Conservation (phyloP, 495 filamentous ascomycete genomes). For the Tuber microsphaerosporum region DNA sequence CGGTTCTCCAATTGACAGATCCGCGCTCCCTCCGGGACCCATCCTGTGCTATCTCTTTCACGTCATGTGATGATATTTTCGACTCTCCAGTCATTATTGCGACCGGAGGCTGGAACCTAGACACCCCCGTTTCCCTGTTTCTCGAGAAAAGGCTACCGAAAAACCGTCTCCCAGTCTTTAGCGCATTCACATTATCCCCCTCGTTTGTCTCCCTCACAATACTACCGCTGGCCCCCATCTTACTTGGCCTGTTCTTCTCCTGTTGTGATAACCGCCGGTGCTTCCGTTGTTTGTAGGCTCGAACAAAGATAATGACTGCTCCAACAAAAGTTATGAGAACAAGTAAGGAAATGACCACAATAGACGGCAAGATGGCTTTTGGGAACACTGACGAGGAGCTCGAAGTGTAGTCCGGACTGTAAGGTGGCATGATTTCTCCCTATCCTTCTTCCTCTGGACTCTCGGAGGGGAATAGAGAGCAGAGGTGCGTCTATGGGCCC, state of each 20-base stretch:
- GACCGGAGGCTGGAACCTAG: constrained; percentile 6
- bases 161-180: neutral
- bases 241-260: neutral
- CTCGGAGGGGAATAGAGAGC: neutral
- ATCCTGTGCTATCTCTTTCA: constrained; percentile 12
- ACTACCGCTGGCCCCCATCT: constrained; percentile 1
- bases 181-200: neutral
- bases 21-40: constrained; percentile 14
- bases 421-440: constrained; percentile 21
- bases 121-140: neutral
- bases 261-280: constrained; percentile 18
- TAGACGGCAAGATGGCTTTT: constrained; percentile 38
- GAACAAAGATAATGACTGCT: constrained; percentile 39
- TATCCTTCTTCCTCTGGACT: constrained; percentile 11
- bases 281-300: constrained; percentile 34
- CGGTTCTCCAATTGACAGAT: neutral
- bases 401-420: constrained; percentile 22
- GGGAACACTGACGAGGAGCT: constrained; percentile 39
- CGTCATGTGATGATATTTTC: constrained; percentile 7
- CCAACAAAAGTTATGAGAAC: constrained; percentile 40
- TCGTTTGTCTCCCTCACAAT: neutral
- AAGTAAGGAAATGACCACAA: constrained; percentile 37
- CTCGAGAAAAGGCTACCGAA: neutral
- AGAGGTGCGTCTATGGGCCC: constrained; percentile 7
- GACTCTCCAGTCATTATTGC: constrained; percentile 13